Base-by-base conservation (phyloP, 208 protist genomes). In the Acanthamoeba divionensis region DNA sequence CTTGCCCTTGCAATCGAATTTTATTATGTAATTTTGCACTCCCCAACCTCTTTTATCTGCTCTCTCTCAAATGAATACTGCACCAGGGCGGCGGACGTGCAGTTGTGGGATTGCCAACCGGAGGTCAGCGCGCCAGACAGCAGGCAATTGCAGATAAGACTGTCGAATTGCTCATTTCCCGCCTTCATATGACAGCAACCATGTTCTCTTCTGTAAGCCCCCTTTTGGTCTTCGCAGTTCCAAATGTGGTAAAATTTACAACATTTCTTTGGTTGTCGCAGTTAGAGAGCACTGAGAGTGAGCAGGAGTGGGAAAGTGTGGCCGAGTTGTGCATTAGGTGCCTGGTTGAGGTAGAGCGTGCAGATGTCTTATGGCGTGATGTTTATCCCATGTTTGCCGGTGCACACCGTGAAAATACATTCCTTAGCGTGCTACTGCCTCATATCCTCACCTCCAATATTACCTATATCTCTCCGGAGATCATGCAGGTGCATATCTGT, bases 301-400 rank as follows among this genome's bases (percentile, higher is more conserved):
- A 63, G 54, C 26, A 86, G 52, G 54, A 50, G 1, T 18, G 54
- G 0, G 77, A 86, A 24, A 12, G 62, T 9, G 55, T 90, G 10
- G 45, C 66, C 44, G 67, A 9, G 1, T 79, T 93, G 33, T 77
- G 63, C 0, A 94, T 92, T 13, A 90, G 92, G 13, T 93, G 91
- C 66, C 91, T 90, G 41, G 29, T 93, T 0, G 26, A 60, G 21
- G 82, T 93, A 1, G 86, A 92, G 18, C 41, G 85, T 44, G 91
- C 92, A 0, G 90, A 93, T 47, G 47, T 93, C 10, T 66, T 93
- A 0, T 93, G 92, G 86, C 80, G 85, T 18, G 83, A 93, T n/a
- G 86, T 93, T n/a, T 93, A 90, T 52, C 85, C 89, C 5, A 91
- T 92, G 77, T 93, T 89, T 71, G 47, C 77, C 0, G 69, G 91